Percentiles rank a stretch among this genome's conserved stretches.
These are phyloP conservation scores for Candida loeiensis DNA, from an alignment of 805 yeast genomes.

Conservation along the genomic window DNA sequence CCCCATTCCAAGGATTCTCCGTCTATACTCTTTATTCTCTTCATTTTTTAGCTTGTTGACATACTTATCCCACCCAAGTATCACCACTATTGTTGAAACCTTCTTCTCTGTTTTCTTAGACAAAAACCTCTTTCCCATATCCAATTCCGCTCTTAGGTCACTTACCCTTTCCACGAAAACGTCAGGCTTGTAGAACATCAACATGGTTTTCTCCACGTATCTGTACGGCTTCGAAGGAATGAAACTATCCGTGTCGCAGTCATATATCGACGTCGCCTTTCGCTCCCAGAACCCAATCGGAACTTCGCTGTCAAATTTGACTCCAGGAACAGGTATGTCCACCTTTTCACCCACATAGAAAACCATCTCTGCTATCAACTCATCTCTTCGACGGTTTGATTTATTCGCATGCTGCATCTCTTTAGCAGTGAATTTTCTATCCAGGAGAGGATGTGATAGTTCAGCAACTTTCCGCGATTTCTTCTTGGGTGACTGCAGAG, in stretches of 20 bases:
- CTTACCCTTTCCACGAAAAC: slow-evolving; percentile 30
- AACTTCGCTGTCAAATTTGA: slow-evolving; percentile 14
- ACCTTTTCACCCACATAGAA: slow-evolving; percentile 23
- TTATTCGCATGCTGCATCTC: slow-evolving; percentile 35
- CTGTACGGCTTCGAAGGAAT: slow-evolving; percentile 46
- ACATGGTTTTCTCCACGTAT: slow-evolving; percentile 41
- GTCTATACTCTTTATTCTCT: slow-evolving; percentile 45
- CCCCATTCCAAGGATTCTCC: slow-evolving; percentile 3
- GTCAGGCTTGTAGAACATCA: slow-evolving; percentile 46
- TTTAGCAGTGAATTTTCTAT: slow-evolving; percentile 20
- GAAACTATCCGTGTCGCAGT: slow-evolving; percentile 46
- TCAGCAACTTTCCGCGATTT: slow-evolving; percentile 1
- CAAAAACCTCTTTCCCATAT: slow-evolving; percentile 3
- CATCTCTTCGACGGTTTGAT: slow-evolving; percentile 44
- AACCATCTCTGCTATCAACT: slow-evolving; percentile 48
- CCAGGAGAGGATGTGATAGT: slow-evolving; percentile 10
- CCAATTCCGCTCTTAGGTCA: slow-evolving; percentile 1
- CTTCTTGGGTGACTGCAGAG: slow-evolving; percentile 5
- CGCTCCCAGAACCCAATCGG: slow-evolving; percentile 56
- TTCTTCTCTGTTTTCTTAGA: slow-evolving; percentile 1
- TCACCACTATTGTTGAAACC: slow-evolving; percentile 6
- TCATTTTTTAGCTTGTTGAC: slow-evolving; percentile 40
- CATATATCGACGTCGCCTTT: slow-evolving; percentile 46
- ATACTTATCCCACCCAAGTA: slow-evolving; percentile 43
- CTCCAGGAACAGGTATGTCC: slow-evolving; percentile 15